Evolutionary conservation across 73 alveolate genomes (phyloP).

Genomic region (Durusdinium trenchii): DNA sequence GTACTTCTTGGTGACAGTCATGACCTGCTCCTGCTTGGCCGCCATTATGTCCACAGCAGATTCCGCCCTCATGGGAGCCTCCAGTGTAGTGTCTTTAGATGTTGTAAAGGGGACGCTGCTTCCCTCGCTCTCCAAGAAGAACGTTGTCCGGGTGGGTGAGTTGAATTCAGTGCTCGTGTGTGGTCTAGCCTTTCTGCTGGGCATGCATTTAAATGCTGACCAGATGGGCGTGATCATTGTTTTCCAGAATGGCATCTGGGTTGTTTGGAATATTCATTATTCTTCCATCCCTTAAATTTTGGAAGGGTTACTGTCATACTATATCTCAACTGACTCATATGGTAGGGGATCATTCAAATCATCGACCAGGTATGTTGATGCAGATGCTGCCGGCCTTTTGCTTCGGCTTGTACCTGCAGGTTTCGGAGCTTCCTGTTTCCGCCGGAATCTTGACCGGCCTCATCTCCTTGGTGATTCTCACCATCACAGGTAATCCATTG

Average conservation of each 20-base stretch:
- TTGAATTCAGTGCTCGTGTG: conserved; percentile 43
- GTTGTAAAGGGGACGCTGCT: conserved; percentile 33
- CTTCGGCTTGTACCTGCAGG: conserved; percentile 16
- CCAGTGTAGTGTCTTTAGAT: conserved; percentile 75
- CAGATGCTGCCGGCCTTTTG: conserved; percentile 90
- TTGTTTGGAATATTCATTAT: no score
- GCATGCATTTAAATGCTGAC: conserved; percentile 44
- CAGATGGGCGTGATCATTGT: conserved; percentile 76
- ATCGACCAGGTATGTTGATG: no score
- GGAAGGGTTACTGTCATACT: no score
- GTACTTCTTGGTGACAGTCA: conserved; percentile 55
- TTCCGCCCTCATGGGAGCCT: conserved; percentile 79
- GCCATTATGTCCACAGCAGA: conserved; percentile 94
- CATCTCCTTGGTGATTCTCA: conserved; percentile 51
- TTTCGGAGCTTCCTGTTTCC: conserved; percentile 34
- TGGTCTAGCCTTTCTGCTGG: conserved; percentile 46
- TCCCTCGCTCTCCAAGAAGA: conserved; percentile 33
- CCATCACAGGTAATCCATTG: conserved; percentile 49
- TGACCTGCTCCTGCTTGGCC: conserved; percentile 73
- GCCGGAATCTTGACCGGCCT: conserved; percentile 51
- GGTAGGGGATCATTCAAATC: no score
- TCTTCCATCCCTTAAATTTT: no score
- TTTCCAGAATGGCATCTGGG: conserved; percentile 87
- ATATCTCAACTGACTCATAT: no score
- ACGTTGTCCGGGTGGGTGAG: conserved; percentile 48